These are phyloP conservation scores for Fusarium bulbicola DNA, from an alignment of 2,329 filamentous ascomycete genomes.

Conservation along the genomic window DNA sequence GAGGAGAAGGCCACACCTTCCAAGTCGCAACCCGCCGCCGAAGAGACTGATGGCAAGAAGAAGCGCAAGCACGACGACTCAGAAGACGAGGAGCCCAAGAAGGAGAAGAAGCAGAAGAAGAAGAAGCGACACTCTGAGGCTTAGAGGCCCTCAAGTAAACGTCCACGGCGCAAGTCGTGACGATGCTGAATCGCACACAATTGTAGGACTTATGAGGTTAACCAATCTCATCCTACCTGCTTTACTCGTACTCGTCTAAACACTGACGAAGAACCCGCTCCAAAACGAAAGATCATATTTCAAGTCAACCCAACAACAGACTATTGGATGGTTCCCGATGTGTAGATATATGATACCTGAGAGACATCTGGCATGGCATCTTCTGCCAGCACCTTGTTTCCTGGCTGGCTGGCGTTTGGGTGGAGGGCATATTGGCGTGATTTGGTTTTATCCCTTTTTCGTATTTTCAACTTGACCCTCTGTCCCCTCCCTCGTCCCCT, in stretches of 20 bases:
- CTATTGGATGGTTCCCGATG: slow-evolving; percentile 41
- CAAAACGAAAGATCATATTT: slow-evolving; percentile 29
- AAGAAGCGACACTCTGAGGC: slow-evolving; percentile 55
- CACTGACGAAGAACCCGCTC: slow-evolving; percentile 38
- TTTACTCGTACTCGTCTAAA: slow-evolving; percentile 43
- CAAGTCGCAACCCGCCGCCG: slow-evolving; percentile 55
- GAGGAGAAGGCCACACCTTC: slow-evolving; percentile 60
- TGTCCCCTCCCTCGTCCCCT: slow-evolving; percentile 19
- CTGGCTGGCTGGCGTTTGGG: slow-evolving; percentile 49
- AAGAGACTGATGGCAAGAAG: slow-evolving; percentile 53
- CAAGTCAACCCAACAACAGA: slow-evolving; percentile 32
- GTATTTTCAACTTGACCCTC: slow-evolving; percentile 35
- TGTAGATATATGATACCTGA: slow-evolving; percentile 50
- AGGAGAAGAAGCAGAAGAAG: slow-evolving; percentile 65
- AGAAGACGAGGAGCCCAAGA: slow-evolving; percentile 69
- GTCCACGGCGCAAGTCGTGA: slow-evolving; percentile 22
- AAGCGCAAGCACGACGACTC: slow-evolving; percentile 78
- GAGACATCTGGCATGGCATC: slow-evolving; percentile 44
- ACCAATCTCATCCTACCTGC: slow-evolving; percentile 27
- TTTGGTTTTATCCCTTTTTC: slow-evolving; percentile 43
- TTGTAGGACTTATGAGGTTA: slow-evolving; percentile 20
- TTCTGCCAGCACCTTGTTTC: slow-evolving; percentile 42
- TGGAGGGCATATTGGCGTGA: slow-evolving; percentile 48
- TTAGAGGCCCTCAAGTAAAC: slow-evolving; percentile 38
- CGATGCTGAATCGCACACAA: slow-evolving; percentile 35